Evolutionary conservation across 768 basidiomycete genomes (phyloP), one percentile per base, ranked within the genome.

Genomic region (Vishniacozyma victoriae): DNA sequence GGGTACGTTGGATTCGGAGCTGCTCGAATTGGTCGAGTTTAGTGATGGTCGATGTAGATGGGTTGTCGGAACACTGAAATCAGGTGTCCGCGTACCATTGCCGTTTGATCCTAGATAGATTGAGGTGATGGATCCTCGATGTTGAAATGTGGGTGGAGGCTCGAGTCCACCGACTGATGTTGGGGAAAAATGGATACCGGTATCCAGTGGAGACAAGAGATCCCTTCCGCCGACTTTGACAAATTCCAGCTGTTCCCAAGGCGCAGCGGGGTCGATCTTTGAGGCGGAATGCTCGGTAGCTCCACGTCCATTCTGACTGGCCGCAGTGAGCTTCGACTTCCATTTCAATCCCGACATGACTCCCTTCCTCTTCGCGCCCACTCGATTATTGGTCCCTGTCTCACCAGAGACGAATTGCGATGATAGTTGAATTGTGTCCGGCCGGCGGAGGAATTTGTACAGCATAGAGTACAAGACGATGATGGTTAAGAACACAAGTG

Each of bases 381-480:
- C 29, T 9, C 9, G 9, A 33, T 9, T n/a, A n/a, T 9, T 9
- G 9, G n/a, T n/a, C n/a, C 29, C 29, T n/a, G 29, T 33, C n/a
- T 33, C 47, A 13, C 54, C 54, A 11, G 51, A 43, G 25, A 52
- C 47, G 38, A 55, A 57, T 41, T 54, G 55, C 3, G 55, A 55
- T 12, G 65, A 65, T 4, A 65, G 47, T 37, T 61, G 60, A 39
- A 71, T 65, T 13, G 61, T 67, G 44, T 71, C 70, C 5, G 70
- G 70, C 39, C 70, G 40, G 0, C 70, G 50, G 0, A 71, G 54
- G 52, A 71, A 71, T 1, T 36, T 35, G 57, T 57, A 71, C 33
- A 71, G 59, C 24, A 48, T 45, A 14, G 65, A 56, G 45, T 71
- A 71, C 0, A 69, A 53, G 9, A 52, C 39, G 33, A 64, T 45